Conservation (phyloP, 192 early-diverging fungal species). For the Nowakowskiella sp. region DNA sequence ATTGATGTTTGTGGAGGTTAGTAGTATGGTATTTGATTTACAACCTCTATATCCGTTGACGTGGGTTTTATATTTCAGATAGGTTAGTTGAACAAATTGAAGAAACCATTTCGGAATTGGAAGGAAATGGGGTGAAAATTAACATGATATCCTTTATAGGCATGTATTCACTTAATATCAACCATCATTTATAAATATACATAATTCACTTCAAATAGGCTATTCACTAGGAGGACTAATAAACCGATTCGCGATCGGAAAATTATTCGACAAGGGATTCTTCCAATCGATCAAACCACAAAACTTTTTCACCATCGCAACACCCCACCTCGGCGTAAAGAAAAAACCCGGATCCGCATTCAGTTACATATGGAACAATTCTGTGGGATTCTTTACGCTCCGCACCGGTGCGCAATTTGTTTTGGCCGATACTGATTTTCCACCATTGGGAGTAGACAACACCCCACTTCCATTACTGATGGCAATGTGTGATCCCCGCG, state of each 20-base stretch:
- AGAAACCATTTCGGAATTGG: neutral
- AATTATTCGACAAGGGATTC: constrained; percentile 25
- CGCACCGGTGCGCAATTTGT: constrained; percentile 22
- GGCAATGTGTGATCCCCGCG: constrained; percentile 23
- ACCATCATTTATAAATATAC: too few relatives aligned
- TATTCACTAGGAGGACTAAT: constrained; percentile 47
- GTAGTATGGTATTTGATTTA: too few relatives aligned
- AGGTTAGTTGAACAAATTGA: too few relatives aligned
- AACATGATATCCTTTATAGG: constrained; percentile 39
- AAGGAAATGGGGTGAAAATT: constrained; percentile 2
- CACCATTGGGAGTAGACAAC: constrained; percentile 11
- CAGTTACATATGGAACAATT: constrained; percentile 20
- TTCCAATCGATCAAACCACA: constrained; percentile 16
- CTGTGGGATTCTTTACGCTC: constrained; percentile 1
- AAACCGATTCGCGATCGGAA: constrained; percentile 38
- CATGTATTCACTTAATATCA: neutral
- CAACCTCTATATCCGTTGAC: too few relatives aligned
- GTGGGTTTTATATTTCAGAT: too few relatives aligned
- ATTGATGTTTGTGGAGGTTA: constrained; percentile 29
- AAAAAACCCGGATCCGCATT: neutral
- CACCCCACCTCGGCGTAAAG: constrained; percentile 37
- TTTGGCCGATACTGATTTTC: constrained; percentile 13
- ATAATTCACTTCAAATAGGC: neutral
- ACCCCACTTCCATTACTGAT: constrained; percentile 26
- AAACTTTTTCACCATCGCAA: constrained; percentile 38